A percentile compares a stretch with the other conserved stretches of the same genome.
These are phyloP conservation scores for Craterostigma plantagineum DNA, from an alignment of 257 asterid species.

Conservation along the genomic window DNA sequence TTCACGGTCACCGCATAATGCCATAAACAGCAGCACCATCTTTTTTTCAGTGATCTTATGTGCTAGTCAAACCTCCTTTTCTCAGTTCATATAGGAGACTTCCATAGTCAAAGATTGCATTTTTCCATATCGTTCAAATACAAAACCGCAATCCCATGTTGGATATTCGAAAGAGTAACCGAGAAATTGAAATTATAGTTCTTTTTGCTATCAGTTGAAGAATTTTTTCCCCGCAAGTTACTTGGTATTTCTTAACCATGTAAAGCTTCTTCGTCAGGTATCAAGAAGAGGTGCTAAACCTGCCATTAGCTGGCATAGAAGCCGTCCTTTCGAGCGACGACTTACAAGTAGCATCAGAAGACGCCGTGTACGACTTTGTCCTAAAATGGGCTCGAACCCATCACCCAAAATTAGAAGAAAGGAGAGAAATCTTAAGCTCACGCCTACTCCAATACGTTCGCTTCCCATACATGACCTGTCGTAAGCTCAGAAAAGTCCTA, in stretches of 20 bases:
- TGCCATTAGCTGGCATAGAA: conserved; percentile 67
- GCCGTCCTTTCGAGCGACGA: conserved; percentile 61
- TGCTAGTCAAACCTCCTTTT: too few species aligned
- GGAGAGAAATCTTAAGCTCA: conserved; percentile 39
- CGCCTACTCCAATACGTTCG: conserved; percentile 50
- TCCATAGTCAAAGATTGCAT: too few species aligned
- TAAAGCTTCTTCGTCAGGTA: conserved; percentile 22
- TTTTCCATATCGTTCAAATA: too few species aligned
- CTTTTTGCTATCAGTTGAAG: too few species aligned
- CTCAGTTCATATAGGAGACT: too few species aligned
- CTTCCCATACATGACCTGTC: conserved; percentile 74
- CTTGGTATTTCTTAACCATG: neutral
- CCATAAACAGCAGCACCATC: neutral
- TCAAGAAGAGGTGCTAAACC: conserved; percentile 50
- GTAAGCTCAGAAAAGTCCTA: conserved; percentile 61
- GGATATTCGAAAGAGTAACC: too few species aligned
- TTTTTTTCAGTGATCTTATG: neutral
- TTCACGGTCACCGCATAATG: neutral
- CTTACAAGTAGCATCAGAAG: conserved; percentile 76
- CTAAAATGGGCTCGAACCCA: conserved; percentile 70
- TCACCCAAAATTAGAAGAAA: conserved; percentile 42
- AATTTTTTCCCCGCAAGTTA: too few species aligned
- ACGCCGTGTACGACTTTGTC: conserved; percentile 51
- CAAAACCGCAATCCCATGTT: too few species aligned
- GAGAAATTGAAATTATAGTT: too few species aligned